These are phyloP conservation scores for Diaporthe citri DNA, from an alignment of 2,329 filamentous ascomycete species.

Conservation along the genomic window DNA sequence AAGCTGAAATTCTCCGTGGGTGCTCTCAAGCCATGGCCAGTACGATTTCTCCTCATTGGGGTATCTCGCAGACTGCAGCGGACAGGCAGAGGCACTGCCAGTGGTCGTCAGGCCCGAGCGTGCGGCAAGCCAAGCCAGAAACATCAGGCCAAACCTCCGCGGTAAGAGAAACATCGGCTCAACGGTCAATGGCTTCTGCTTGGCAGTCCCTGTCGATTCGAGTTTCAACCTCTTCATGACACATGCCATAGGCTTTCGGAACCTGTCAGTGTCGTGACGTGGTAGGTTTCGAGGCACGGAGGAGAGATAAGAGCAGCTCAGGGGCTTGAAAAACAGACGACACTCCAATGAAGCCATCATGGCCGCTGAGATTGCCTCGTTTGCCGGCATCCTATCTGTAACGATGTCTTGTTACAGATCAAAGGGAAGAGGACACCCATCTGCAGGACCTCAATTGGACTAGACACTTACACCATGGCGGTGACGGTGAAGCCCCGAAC, in stretches of 20 bases:
- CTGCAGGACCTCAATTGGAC: neutral
- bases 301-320: conserved; percentile 1
- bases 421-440: neutral
- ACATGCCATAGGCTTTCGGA: conserved; percentile 32
- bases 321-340: neutral
- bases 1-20: conserved; percentile 2
- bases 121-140: conserved; percentile 32
- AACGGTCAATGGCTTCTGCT: conserved; percentile 16
- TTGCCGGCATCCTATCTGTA: conserved; percentile 28
- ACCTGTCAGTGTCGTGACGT: conserved; percentile 24
- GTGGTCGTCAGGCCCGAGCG: conserved; percentile 17
- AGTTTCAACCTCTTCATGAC: conserved; percentile 27
- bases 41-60: neutral
- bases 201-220: conserved; percentile 16
- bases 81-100: neutral
- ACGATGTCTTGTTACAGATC: neutral
- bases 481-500: neutral
- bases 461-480: neutral
- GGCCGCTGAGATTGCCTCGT: conserved; percentile 17
- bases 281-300: conserved; percentile 27
- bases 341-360: conserved; percentile 13
- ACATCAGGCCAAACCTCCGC: conserved; percentile 36
- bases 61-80: neutral
- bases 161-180: conserved; percentile 32
- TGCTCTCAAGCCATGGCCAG: neutral